Evolutionary conservation across 495 filamentous ascomycete species (phyloP), one percentile per base, ranked within the genome.

Genomic region (Aspergillus cristatus): DNA sequence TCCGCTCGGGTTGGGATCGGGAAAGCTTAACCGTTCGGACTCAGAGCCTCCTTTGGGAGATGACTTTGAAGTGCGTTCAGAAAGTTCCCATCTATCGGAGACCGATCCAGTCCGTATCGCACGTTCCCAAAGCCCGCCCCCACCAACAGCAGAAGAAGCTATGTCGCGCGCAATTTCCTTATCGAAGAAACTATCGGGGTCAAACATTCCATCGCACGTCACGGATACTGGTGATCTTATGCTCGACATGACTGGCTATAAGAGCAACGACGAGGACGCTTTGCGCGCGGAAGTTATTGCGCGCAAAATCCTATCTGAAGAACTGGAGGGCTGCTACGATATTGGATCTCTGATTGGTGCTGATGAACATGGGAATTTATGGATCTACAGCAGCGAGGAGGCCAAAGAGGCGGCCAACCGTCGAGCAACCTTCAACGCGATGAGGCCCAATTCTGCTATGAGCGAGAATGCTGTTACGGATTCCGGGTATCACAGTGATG

Each of bases 301-400:
- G 4, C 80, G 93, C n/a, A 93, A 88, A 51, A 87, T 99, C 18
- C 74, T 97, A n/a, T 74, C 85, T 0, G 88, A 97, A 51, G 93
- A 97, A 57, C 63, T 97, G 14, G 85, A 96, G 55, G 91, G 89
- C 12, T 83, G 86, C 47, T 94, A 96, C 55, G 93, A 99, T 54
- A 90, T 99, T 50, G 90, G 90, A 18, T 81, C 91, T 17, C 70
- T 99, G 6, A 94, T 99, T 54, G 90, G 86, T 6, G 86, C 86
- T 16, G 91, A 99, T 52, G 87, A 93, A 49, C 79, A 89, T 33
- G 91, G 91, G 4, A 97, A 99, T 52, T 67, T 99, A 7, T 97
- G 91, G 93, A 97, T 97, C 38, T 99, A 97, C 61, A 91, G 85
- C 57, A 95, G 87, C 46, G 87, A 95, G 54, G 93, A 96, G 49